Conservation (phyloP, 495 filamentous ascomycete genomes). For the Daldinia loculata region DNA sequence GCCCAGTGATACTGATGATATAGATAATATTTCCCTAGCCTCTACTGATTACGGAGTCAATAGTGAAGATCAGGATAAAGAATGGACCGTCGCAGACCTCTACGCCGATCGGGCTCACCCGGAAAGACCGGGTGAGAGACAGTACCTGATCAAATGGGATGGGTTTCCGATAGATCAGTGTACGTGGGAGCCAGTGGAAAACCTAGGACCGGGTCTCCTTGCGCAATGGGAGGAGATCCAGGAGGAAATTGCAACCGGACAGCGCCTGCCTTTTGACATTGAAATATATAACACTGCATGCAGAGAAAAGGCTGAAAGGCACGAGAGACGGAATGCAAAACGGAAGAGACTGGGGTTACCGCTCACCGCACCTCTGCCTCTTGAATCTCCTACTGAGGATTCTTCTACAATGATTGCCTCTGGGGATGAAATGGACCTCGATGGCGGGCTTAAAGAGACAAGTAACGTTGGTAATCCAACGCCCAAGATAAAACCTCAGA, state of each 20-base stretch:
- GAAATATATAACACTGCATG: slow-evolving; percentile 51
- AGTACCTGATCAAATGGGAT: slow-evolving; percentile 74
- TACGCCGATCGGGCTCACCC: slow-evolving; percentile 56
- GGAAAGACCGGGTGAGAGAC: slow-evolving; percentile 46
- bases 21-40: slow-evolving; percentile 68
- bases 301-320: slow-evolving; percentile 49
- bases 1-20: slow-evolving; percentile 46
- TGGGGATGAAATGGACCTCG: neutral
- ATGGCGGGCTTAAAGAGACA: slow-evolving; percentile 11
- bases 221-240: slow-evolving; percentile 65
- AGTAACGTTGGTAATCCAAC: neutral
- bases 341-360: slow-evolving; percentile 49
- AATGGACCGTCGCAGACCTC: slow-evolving; percentile 59
- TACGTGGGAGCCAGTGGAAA: slow-evolving; percentile 71
- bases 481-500: neutral
- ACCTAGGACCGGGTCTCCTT: slow-evolving; percentile 60
- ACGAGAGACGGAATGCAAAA: slow-evolving; percentile 59
- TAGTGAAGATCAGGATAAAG: slow-evolving; percentile 54
- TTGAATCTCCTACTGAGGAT: slow-evolving; percentile 10
- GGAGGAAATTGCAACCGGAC: slow-evolving; percentile 53
- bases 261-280: slow-evolving; percentile 58
- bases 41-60: slow-evolving; percentile 61
- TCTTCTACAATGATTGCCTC: neutral
- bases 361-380: slow-evolving; percentile 33
- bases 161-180: slow-evolving; percentile 65